These are phyloP conservation scores for Pseudocercospora macadamiae DNA, from an alignment of 2,329 filamentous ascomycete genomes.

Conservation along the genomic window DNA sequence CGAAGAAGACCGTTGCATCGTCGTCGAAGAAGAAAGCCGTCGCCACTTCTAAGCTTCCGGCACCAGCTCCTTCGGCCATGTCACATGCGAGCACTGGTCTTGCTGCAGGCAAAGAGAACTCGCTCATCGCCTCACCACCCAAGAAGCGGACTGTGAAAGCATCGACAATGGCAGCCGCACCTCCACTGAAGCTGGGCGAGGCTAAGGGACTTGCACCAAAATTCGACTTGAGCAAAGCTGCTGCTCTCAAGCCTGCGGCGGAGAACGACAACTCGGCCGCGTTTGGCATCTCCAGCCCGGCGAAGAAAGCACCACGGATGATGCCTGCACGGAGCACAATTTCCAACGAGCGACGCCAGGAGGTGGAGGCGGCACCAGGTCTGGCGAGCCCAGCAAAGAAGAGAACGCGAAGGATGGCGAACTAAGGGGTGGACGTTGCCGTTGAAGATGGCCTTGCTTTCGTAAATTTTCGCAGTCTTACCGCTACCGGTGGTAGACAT, in stretches of 20 bases:
- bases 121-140: slow-evolving; percentile 35
- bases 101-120: slow-evolving; percentile 32
- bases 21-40: slow-evolving; percentile 21
- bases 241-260: slow-evolving; percentile 11
- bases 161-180: slow-evolving; percentile 8
- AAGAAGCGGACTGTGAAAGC: slow-evolving; percentile 29
- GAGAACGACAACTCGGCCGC: slow-evolving; percentile 12
- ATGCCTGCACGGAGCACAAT: slow-evolving; percentile 25
- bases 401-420: slow-evolving; percentile 14
- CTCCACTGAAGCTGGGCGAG: slow-evolving; percentile 11
- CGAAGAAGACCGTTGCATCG: too few species aligned
- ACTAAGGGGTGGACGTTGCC: neutral
- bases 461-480: too few species aligned
- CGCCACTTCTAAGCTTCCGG: slow-evolving; percentile 28
- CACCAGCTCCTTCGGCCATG: slow-evolving; percentile 19
- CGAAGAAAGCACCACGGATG: slow-evolving; percentile 39
- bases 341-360: slow-evolving; percentile 6
- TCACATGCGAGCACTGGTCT: neutral
- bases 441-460: too few species aligned
- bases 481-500: neutral
- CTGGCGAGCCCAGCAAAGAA: slow-evolving; percentile 35
- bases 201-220: slow-evolving; percentile 27
- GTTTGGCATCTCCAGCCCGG: slow-evolving; percentile 30
- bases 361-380: slow-evolving; percentile 12
- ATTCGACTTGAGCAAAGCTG: slow-evolving; percentile 28